Evolutionary conservation across 2,329 filamentous ascomycete species (phyloP).

Genomic region (Sclerotiophoma versabilis): DNA sequence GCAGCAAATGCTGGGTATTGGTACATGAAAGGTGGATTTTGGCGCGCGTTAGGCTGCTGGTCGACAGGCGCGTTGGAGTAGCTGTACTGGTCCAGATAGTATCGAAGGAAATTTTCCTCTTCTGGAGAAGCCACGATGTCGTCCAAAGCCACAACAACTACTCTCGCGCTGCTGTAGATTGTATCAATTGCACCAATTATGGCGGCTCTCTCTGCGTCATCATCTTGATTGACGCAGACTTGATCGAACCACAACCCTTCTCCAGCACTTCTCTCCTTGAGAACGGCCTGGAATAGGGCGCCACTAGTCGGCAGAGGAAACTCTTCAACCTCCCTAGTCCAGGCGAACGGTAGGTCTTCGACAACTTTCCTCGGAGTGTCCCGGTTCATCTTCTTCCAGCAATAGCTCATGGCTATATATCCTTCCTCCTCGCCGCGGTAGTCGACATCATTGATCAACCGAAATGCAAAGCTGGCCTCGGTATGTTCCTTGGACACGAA

Average conservation of each 20-base stretch:
- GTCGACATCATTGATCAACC: constrained; percentile 49
- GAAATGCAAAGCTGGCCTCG: constrained; percentile 40
- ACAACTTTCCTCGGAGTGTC: constrained; percentile 34
- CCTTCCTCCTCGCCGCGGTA: constrained; percentile 43
- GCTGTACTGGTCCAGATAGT: constrained; percentile 50
- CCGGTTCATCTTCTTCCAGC: constrained; percentile 44
- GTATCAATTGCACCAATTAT: constrained; percentile 52
- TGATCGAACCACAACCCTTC: constrained; percentile 57
- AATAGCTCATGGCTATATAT: constrained; percentile 55
- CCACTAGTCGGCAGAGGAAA: constrained; percentile 50
- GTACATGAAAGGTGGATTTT: constrained; percentile 43
- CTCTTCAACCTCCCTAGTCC: constrained; percentile 42
- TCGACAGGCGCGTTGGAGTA: constrained; percentile 25
- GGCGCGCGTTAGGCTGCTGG: constrained; percentile 34
- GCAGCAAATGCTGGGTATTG: constrained; percentile 29
- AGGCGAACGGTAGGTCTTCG: constrained; percentile 45
- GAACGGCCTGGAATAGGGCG: constrained; percentile 52
- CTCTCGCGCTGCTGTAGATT: constrained; percentile 52
- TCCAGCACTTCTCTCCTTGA: constrained; percentile 45
- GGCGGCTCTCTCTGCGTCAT: constrained; percentile 49
- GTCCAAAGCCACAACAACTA: constrained; percentile 52
- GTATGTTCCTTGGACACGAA: constrained; percentile 36
- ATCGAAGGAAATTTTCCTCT: constrained; percentile 47
- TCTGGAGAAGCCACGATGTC: constrained; percentile 48
- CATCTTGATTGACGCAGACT: constrained; percentile 54